Evolutionary conservation across 1,284 basidiomycete genomes (phyloP).

Genomic region (Mycosarcoma maydis): DNA sequence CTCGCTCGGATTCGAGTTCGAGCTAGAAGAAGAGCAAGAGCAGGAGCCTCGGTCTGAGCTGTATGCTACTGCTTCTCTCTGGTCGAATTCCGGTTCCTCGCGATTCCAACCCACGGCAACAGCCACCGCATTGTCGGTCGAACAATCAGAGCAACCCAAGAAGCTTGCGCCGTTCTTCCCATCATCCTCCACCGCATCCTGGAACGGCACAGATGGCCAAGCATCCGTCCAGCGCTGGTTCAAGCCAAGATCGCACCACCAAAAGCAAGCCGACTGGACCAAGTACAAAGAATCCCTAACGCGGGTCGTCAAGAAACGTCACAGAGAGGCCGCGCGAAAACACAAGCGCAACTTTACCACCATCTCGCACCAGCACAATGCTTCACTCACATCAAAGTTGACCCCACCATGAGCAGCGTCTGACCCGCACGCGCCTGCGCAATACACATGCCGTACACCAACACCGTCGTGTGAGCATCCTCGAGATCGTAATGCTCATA

Average conservation of each 20-base stretch:
- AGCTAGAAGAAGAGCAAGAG: slow-evolving; percentile 44
- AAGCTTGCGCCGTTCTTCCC: slow-evolving; percentile 17
- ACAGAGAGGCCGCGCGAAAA: slow-evolving; percentile 60
- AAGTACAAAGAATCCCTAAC: slow-evolving; percentile 45
- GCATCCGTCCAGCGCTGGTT: slow-evolving; percentile 34
- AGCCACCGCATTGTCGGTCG: not conserved
- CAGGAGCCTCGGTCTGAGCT: slow-evolving; percentile 4
- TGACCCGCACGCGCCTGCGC: too few relatives aligned
- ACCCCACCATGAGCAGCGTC: too few relatives aligned
- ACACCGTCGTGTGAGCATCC: too few relatives aligned
- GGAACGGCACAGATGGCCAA: slow-evolving; percentile 19
- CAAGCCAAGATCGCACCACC: slow-evolving; percentile 30
- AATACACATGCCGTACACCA: too few relatives aligned
- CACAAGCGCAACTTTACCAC: slow-evolving; percentile 28
- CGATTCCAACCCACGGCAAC: slow-evolving; percentile 5
- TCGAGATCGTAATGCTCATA: too few relatives aligned
- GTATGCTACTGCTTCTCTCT: not conserved
- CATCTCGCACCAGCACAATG: slow-evolving; percentile 6
- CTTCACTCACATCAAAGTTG: too few relatives aligned
- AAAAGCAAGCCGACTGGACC: slow-evolving; percentile 42
- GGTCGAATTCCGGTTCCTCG: slow-evolving; percentile 1
- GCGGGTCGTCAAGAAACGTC: slow-evolving; percentile 53
- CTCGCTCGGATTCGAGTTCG: slow-evolving; percentile 49
- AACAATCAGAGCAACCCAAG: slow-evolving; percentile 3
- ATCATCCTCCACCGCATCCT: slow-evolving; percentile 6